These are phyloP conservation scores for Neurospora tetraspora DNA, from an alignment of 495 filamentous ascomycete genomes.

Conservation along the genomic window DNA sequence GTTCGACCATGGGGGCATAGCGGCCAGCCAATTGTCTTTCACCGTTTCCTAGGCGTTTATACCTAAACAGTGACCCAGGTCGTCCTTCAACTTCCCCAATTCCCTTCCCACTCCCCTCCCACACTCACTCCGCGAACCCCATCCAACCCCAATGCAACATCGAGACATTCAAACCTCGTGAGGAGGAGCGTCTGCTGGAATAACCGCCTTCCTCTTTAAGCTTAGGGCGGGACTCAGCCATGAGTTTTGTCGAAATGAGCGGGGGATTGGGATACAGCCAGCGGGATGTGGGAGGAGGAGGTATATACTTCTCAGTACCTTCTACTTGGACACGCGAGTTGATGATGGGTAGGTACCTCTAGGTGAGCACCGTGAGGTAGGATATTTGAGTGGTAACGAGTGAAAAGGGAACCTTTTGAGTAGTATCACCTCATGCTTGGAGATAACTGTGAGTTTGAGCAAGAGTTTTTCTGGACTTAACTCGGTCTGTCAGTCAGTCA, in stretches of 20 bases:
- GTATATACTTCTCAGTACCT: background rate
- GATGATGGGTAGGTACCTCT: background rate
- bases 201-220: background rate
- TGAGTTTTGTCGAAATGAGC: background rate
- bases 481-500: background rate
- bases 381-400: background rate
- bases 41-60: background rate
- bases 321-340: background rate
- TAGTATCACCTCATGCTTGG: background rate
- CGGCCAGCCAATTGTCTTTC: background rate
- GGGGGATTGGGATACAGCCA: background rate
- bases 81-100: background rate
- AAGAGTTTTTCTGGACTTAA: background rate
- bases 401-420: background rate
- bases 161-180: background rate
- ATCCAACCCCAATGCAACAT: background rate
- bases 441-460: background rate
- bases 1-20: background rate
- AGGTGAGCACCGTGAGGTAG: background rate
- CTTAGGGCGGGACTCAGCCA: background rate
- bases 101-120: background rate
- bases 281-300: background rate
- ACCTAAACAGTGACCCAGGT: background rate
- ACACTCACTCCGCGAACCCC: background rate
- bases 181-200: background rate